Base-by-base conservation (phyloP, 345 rosid species). In the Lepidium africanum region DNA sequence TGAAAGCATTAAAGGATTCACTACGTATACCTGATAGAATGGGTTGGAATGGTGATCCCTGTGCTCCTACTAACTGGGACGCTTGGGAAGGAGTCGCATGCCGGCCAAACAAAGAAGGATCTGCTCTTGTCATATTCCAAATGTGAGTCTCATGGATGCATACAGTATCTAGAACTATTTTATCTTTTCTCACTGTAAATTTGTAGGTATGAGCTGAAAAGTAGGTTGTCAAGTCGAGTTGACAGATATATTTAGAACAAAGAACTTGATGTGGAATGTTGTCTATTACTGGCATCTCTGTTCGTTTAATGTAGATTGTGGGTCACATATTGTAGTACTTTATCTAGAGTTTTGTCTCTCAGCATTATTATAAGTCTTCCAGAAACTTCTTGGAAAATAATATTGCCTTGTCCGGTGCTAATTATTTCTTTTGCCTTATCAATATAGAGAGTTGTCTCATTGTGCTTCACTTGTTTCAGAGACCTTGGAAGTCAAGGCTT, bases 31-130 rank as follows among this genome's bases (percentile, higher is more conserved):
- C 97, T 9, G 94, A 75, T 55, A 86, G 97, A 54, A 91, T 95
- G 99, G 99, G 99, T 43, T 95, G 99, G 99, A 91, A 88, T 72
- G 99, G 99, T 51, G 98, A 95, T 80, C 99, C 99, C 9, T 95
- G 99, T 77, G 94, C 99, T 70, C 99, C 99, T 48, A 89, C 92
- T 19, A 85, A 67, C 54, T 95, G 99, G 99, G 91, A 89, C 76
- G 96, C 98, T 78, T 95, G 99, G 99, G 99, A 95, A 76, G 99
- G 99, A 69, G 91, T 91, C 65, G 81, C 87, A 32, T 95, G 99
- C 70, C 87, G 72, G 30, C 75, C 83, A 49, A 84, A 81, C 82
- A 74, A 84, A 70, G 70, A 79, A 59, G 89, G 80, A 71, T 81
- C 86, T 71, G 88, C 83, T 33, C 94, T 91, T 60, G 82, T 88